A percentile compares a stretch with the other conserved stretches of the same genome.
phyloP scores from a whole-genome alignment of 768 basidiomycete genomes.

The Suillus americanus region DNA sequence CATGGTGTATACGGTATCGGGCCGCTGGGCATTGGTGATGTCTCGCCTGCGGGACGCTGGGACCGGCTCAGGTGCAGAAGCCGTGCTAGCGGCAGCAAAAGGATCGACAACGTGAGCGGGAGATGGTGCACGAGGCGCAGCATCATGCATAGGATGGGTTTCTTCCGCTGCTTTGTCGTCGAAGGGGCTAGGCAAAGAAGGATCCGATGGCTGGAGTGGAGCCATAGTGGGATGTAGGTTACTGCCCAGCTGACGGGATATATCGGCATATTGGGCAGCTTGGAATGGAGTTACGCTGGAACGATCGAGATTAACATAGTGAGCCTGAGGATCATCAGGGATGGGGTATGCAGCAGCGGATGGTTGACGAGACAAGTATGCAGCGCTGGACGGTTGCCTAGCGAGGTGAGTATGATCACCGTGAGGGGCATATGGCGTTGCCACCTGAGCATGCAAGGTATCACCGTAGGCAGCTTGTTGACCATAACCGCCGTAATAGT shows the following conservation, averaged over 20 bases:
- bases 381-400: slow-evolving; percentile 22
- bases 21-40: slow-evolving; percentile 30
- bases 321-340: slow-evolving; percentile 29
- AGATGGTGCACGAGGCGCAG: slow-evolving; percentile 31
- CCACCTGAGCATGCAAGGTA: slow-evolving; percentile 16
- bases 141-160: not conserved
- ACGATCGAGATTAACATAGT: slow-evolving; percentile 65
- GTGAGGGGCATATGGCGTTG: slow-evolving; percentile 24
- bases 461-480: slow-evolving; percentile 24
- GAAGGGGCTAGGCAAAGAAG: slow-evolving; percentile 27
- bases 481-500: slow-evolving; percentile 25
- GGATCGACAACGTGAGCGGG: slow-evolving; percentile 23
- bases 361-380: slow-evolving; percentile 23
- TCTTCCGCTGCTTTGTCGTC: slow-evolving; percentile 18
- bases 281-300: slow-evolving; percentile 76
- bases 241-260: slow-evolving; percentile 53
- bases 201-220: slow-evolving; percentile 23
- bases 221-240: slow-evolving; percentile 22
- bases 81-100: slow-evolving; percentile 13
- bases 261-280: slow-evolving; percentile 72
- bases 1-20: slow-evolving; percentile 47
- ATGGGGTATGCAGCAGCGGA: slow-evolving; percentile 10
- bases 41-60: slow-evolving; percentile 11
- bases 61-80: slow-evolving; percentile 12
- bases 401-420: slow-evolving; percentile 24